Percentiles rank a stretch among this genome's conserved stretches.
These are phyloP conservation scores for Crotalaria pallida DNA, from an alignment of 306 rosid genomes.

Conservation along the genomic window DNA sequence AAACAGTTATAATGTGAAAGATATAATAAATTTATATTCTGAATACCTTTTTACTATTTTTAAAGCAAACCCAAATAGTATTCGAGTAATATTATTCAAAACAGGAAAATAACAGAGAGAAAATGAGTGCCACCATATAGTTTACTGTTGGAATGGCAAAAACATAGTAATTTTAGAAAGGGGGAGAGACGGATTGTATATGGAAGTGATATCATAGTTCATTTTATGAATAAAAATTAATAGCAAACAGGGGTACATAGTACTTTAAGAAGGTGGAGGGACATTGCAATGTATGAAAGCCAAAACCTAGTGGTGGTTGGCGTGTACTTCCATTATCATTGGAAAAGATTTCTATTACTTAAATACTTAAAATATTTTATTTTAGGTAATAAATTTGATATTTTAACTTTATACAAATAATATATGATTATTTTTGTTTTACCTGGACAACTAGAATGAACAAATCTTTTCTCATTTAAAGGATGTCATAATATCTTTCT, in stretches of 20 bases:
- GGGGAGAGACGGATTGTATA: background rate
- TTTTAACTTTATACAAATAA: too few species aligned
- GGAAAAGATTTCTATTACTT: background rate
- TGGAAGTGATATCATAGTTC: background rate
- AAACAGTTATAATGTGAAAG: too few species aligned
- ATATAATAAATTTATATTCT: too few species aligned
- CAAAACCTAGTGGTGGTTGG: constrained; percentile 25
- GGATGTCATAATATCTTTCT: too few species aligned
- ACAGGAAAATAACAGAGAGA: background rate
- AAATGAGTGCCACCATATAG: background rate
- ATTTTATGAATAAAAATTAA: constrained; percentile 15
- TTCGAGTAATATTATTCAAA: too few species aligned
- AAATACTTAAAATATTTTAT: too few species aligned
- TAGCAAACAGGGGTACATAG: background rate
- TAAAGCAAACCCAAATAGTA: too few species aligned
- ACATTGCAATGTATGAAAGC: constrained; percentile 26
- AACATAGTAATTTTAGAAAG: background rate
- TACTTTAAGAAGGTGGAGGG: constrained; percentile 23
- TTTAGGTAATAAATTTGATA: too few species aligned
- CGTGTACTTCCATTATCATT: constrained; percentile 25
- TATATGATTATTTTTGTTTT: too few species aligned
- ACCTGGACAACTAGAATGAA: too few species aligned
- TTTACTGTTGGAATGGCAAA: background rate
- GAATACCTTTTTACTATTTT: too few species aligned
- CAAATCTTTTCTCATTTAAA: too few species aligned